Conservation (phyloP, 2,329 filamentous ascomycete species). For the Pseudogymnoascus sp. region DNA sequence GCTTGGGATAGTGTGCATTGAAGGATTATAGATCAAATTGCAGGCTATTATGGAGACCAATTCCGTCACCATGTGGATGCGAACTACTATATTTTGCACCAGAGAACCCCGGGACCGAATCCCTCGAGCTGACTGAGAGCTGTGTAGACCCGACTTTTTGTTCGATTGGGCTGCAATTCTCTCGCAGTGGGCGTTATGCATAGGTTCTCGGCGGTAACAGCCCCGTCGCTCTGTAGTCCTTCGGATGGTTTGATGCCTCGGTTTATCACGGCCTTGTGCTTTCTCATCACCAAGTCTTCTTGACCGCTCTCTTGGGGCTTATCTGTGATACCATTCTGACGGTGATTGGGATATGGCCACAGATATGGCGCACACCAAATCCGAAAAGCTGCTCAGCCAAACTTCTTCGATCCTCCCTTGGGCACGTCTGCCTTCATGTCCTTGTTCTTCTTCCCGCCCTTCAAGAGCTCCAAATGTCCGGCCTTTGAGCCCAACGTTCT, state of each 20-base stretch:
- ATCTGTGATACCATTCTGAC: background rate
- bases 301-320: background rate
- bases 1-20: background rate
- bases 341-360: background rate
- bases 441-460: constrained; percentile 57
- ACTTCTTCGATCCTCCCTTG: constrained; percentile 29
- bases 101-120: background rate
- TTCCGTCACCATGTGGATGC: background rate
- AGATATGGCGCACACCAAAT: constrained; percentile 5
- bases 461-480: constrained; percentile 62
- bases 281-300: background rate
- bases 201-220: background rate
- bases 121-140: background rate
- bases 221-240: background rate
- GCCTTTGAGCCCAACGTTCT: constrained; percentile 57
- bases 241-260: background rate
- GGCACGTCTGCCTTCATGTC: constrained; percentile 29
- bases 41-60: background rate
- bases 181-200: background rate
- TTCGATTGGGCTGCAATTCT: background rate
- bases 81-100: background rate
- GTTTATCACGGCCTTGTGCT: background rate
- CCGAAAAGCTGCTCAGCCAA: constrained; percentile 22
- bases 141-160: background rate
- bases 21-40: background rate